Evolutionary conservation across 1,139 yeast genomes (phyloP).

Genomic region (Scheffersomyces titani): DNA sequence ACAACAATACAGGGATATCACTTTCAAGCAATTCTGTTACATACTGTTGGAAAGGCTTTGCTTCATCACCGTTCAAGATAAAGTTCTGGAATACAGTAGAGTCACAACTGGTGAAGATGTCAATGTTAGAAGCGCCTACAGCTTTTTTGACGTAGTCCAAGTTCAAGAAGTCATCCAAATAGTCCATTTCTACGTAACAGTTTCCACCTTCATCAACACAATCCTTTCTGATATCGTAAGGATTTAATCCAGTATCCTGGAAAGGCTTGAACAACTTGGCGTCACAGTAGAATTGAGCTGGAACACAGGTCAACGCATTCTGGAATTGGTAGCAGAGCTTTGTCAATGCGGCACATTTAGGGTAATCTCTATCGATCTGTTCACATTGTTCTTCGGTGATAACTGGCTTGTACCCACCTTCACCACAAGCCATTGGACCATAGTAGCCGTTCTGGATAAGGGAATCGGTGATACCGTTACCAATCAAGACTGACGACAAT

Average conservation of each 20-base stretch:
- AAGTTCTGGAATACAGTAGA: conserved; percentile 58
- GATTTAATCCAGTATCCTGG: conserved; percentile 60
- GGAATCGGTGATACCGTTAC: conserved; percentile 83
- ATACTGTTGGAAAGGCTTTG: conserved; percentile 64
- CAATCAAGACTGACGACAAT: conserved; percentile 71
- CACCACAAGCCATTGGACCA: conserved; percentile 84
- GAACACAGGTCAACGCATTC: conserved; percentile 52
- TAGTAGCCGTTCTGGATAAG: conserved; percentile 67
- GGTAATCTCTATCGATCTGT: conserved; percentile 48
- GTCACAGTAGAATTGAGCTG: conserved; percentile 47
- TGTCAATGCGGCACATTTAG: conserved; percentile 57
- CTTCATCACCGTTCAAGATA: conserved; percentile 58
- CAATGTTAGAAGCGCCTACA: conserved; percentile 59
- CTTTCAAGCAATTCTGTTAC: conserved; percentile 59
- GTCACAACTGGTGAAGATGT: conserved; percentile 56
- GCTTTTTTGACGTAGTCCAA: conserved; percentile 59
- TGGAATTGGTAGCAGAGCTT: conserved; percentile 54
- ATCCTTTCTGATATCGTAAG: conserved; percentile 64
- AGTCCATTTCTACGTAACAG: conserved; percentile 61
- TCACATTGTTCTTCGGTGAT: conserved; percentile 63
- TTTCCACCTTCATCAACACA: conserved; percentile 53
- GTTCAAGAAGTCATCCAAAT: conserved; percentile 61
- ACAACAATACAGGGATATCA: conserved; percentile 40
- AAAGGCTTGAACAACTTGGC: conserved; percentile 51
- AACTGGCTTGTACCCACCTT: conserved; percentile 74